phyloP scores from a whole-genome alignment of 441 rosid species.

The Erodium moschatum region DNA sequence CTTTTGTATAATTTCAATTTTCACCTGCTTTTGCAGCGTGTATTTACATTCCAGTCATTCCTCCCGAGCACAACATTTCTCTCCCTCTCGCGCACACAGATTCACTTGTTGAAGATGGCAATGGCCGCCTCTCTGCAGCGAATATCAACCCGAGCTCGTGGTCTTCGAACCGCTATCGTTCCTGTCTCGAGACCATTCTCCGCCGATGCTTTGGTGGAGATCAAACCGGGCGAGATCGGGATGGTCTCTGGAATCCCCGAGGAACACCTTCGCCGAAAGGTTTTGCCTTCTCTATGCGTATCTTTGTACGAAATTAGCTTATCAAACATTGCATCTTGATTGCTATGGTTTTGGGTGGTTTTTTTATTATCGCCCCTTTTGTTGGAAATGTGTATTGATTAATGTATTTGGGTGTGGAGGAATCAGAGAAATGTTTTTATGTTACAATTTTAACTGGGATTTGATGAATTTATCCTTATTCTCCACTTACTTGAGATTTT shows the following conservation, averaged over 20 bases:
- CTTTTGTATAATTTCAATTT: not conserved
- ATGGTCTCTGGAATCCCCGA: conserved; percentile 28
- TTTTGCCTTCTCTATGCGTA: not conserved
- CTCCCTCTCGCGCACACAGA: conserved; percentile 9
- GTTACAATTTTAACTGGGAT: not conserved
- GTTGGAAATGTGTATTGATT: not conserved
- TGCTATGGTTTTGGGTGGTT: conserved; percentile 1
- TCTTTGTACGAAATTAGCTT: not conserved
- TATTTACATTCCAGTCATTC: conserved; percentile 5
- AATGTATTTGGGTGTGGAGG: not conserved
- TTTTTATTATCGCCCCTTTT: not conserved
- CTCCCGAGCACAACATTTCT: not conserved
- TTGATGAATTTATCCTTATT: not conserved
- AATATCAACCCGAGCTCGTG: conserved; percentile 31
- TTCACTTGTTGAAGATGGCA: conserved; percentile 37
- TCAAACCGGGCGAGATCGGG: conserved; percentile 25
- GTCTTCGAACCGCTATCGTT: conserved; percentile 29
- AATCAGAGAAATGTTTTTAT: not conserved
- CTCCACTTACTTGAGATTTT: not conserved
- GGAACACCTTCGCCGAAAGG: conserved; percentile 24
- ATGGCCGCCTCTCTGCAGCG: conserved; percentile 46
- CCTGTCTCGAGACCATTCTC: conserved; percentile 48
- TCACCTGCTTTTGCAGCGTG: not conserved
- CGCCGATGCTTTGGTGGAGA: conserved; percentile 20
- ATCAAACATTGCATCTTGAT: not conserved